Evolutionary conservation across 2,329 filamentous ascomycete species (phyloP).

Genomic region (Orbilia ellipsospora): DNA sequence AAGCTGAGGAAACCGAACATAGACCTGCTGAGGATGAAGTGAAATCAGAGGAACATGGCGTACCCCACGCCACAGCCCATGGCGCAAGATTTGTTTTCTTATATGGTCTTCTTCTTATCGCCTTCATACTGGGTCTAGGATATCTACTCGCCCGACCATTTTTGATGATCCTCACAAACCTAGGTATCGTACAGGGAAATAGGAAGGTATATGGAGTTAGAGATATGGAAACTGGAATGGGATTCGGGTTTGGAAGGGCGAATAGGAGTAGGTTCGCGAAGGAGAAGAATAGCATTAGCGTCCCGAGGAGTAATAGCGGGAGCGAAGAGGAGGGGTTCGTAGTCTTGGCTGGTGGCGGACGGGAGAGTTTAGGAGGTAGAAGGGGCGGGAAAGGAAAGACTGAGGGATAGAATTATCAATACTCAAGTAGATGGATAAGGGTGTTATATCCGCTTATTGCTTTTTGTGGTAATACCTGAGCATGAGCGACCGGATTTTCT

Average conservation of each 20-base stretch:
- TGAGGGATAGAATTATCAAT: background rate
- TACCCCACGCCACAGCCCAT: conserved; percentile 32
- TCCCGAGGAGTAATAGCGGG: conserved; percentile 37
- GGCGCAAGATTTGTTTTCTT: conserved; percentile 47
- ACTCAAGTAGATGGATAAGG: background rate
- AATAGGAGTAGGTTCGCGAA: conserved; percentile 37
- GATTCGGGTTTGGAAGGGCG: conserved; percentile 46
- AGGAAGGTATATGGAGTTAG: conserved; percentile 43
- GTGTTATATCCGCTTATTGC: conserved; percentile 6
- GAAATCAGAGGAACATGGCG: conserved; percentile 32
- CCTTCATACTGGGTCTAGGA: conserved; percentile 28
- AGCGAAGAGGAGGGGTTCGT: conserved; percentile 54
- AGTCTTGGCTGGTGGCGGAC: conserved; percentile 44
- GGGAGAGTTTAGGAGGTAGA: conserved; percentile 36
- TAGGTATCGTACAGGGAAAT: conserved; percentile 40
- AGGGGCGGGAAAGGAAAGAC: conserved; percentile 25
- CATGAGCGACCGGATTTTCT: conserved; percentile 32
- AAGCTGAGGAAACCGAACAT: conserved; percentile 13
- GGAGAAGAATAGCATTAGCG: conserved; percentile 53
- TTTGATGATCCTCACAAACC: conserved; percentile 52
- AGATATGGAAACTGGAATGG: conserved; percentile 46
- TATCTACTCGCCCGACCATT: conserved; percentile 47
- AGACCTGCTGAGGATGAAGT: background rate
- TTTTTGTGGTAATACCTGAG: conserved; percentile 8
- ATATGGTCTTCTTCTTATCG: conserved; percentile 32